A percentile compares a stretch with the other conserved stretches of the same genome.
These are phyloP conservation scores for Pichia deserticola DNA, from an alignment of 805 yeast genomes.

Conservation along the genomic window DNA sequence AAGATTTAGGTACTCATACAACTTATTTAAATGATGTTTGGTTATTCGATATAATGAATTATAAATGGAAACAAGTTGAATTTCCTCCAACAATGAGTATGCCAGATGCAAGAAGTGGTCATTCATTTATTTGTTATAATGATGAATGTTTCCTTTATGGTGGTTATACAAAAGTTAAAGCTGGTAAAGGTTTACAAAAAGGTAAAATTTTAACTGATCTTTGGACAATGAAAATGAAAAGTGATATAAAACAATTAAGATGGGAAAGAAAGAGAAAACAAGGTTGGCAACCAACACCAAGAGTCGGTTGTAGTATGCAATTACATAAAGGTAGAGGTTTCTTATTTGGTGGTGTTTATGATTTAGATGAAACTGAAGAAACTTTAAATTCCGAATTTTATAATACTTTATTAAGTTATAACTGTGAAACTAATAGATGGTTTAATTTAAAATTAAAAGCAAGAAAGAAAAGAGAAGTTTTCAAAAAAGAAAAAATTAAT, in stretches of 20 bases:
- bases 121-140: conserved; percentile 62
- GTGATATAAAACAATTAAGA: conserved; percentile 65
- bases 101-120: conserved; percentile 94
- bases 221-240: conserved; percentile 83
- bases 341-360: conserved; percentile 92
- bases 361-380: conserved; percentile 93
- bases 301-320: conserved; percentile 92
- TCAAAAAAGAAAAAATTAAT: conserved; percentile 38
- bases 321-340: conserved; percentile 88
- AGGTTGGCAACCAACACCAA: conserved; percentile 83
- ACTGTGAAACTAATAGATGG: conserved; percentile 86
- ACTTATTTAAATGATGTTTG: conserved; percentile 81
- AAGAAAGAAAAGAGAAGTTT: conserved; percentile 42
- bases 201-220: conserved; percentile 84
- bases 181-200: conserved; percentile 78
- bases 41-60: conserved; percentile 84
- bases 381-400: conserved; percentile 76
- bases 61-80: conserved; percentile 87
- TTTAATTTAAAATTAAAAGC: conserved; percentile 60
- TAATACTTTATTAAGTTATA: conserved; percentile 75
- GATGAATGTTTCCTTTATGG: conserved; percentile 84
- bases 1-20: conserved; percentile 80
- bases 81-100: conserved; percentile 72
- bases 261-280: conserved; percentile 90
- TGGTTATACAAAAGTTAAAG: conserved; percentile 90